Evolutionary conservation across 2,329 filamentous ascomycete genomes (phyloP), one percentile per base, ranked within the genome.

Genomic region (Aspergillus glaucus): DNA sequence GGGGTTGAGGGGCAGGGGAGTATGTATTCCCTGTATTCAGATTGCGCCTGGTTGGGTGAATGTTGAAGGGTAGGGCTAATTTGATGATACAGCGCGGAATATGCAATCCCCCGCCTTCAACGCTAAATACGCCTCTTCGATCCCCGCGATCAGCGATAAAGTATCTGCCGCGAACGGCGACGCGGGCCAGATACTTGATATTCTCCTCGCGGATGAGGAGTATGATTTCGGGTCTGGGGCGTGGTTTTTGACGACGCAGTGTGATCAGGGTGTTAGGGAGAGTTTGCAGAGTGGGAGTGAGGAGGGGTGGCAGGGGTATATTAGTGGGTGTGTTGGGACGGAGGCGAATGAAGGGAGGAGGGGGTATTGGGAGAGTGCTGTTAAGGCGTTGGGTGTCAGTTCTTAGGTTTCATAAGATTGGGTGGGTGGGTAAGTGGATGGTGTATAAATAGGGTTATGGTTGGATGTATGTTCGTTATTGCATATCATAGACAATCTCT

Each of bases 1-100:
- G 66, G 62, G 14, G 39, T 70, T 0, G 76, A 84, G 0, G 87
- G 87, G 7, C 85, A 91, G 65, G 87, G 87, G 21, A 90, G 63
- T 66, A 50, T 44, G 60, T 61, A 10, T 3, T 19, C 14, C 21
- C 24, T 8, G 6, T 15, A 34, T 43, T 12, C 34, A 26, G 17
- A 44, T n/a, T 21, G 8, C 6, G 34, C 26, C 26, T 8, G 26
- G 9, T 28, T 7, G 26, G 26, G 32, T 36, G 32, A 4, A 14
- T 3, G 30, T 37, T 3, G 5, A 6, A 8, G 36, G 12, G 17
- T 14, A 19, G 10, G 14, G 30, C 10, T 26, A 17, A 41, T 41
- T 24, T n/a, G 15, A 22, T 41, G 17, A 3, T 47, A 50, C 26
- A 69, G 69, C 87, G 0, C 70, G 80, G 3, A 83, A 82, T 62